Evolutionary conservation across 2,329 filamentous ascomycete genomes (phyloP).

Genomic region (Pseudocercospora macadamiae): DNA sequence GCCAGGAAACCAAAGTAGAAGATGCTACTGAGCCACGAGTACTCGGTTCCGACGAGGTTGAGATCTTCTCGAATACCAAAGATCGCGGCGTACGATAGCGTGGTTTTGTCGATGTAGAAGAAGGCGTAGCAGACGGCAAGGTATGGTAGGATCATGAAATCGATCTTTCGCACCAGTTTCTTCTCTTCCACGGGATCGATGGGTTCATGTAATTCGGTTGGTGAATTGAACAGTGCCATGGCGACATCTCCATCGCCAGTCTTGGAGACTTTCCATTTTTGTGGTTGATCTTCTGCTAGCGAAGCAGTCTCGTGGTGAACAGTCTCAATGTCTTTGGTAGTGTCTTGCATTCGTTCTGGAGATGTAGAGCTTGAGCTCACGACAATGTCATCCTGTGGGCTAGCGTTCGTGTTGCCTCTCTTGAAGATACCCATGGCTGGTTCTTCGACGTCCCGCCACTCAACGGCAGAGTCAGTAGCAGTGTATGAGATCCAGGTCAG

Average conservation of each 20-base stretch:
- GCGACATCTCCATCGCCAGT: slow-evolving; percentile 50
- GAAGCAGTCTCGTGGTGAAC: slow-evolving; percentile 20
- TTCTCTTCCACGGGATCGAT: slow-evolving; percentile 53
- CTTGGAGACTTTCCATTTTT: slow-evolving; percentile 34
- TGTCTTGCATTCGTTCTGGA: slow-evolving; percentile 7
- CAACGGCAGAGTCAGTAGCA: background rate
- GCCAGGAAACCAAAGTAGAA: slow-evolving; percentile 61
- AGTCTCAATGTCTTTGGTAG: slow-evolving; percentile 13
- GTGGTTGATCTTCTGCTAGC: background rate
- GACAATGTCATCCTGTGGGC: slow-evolving; percentile 20
- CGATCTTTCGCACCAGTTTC: slow-evolving; percentile 58
- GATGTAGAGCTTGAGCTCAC: slow-evolving; percentile 13
- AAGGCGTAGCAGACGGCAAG: slow-evolving; percentile 42
- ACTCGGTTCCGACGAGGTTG: slow-evolving; percentile 59
- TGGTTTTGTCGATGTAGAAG: slow-evolving; percentile 54
- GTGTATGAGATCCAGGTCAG: background rate
- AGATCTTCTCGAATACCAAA: slow-evolving; percentile 66
- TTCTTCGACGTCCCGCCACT: background rate
- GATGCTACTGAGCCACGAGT: slow-evolving; percentile 53
- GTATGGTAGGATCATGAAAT: slow-evolving; percentile 61
- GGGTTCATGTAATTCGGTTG: slow-evolving; percentile 46
- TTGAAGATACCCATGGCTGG: slow-evolving; percentile 27
- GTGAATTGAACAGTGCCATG: slow-evolving; percentile 53
- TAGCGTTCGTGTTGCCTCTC: slow-evolving; percentile 9
- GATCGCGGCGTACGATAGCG: slow-evolving; percentile 65